Percentiles rank a stretch among this genome's conserved stretches.
Evolutionary conservation across 306 rosid species (phyloP).

Genomic region (Cucurbita ficifolia): DNA sequence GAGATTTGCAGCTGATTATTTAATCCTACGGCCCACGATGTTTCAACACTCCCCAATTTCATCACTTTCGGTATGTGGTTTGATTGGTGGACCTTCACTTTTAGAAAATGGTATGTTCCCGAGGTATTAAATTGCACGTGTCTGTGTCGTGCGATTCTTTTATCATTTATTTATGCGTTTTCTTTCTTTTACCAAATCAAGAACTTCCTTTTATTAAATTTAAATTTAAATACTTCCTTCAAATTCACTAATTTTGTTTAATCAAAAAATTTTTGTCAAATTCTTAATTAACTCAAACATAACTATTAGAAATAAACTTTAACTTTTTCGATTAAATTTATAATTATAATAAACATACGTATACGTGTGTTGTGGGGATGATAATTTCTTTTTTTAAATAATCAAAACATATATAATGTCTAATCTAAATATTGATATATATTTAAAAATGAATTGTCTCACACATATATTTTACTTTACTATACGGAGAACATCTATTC

Average conservation of each 20-base stretch:
- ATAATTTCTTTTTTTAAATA: too few relatives aligned
- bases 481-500: neutral
- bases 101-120: neutral
- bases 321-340: too few relatives aligned
- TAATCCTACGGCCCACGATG: slow-evolving; percentile 4
- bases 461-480: neutral
- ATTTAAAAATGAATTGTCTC: neutral
- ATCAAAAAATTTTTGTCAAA: too few relatives aligned
- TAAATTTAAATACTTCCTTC: too few relatives aligned
- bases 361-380: too few relatives aligned
- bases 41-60: neutral
- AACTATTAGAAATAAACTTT: too few relatives aligned
- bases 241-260: too few relatives aligned
- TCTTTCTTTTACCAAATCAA: neutral
- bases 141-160: neutral
- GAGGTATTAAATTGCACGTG: neutral
- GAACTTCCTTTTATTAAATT: neutral
- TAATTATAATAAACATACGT: too few relatives aligned
- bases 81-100: neutral
- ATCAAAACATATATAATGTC: too few relatives aligned
- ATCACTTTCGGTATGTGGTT: neutral
- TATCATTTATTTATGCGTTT: neutral
- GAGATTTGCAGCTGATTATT: neutral
- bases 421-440: neutral
- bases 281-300: too few relatives aligned